Evolutionary conservation across 352 stramenopile species (phyloP).

Genomic region (Phytophthora sansomeana): DNA sequence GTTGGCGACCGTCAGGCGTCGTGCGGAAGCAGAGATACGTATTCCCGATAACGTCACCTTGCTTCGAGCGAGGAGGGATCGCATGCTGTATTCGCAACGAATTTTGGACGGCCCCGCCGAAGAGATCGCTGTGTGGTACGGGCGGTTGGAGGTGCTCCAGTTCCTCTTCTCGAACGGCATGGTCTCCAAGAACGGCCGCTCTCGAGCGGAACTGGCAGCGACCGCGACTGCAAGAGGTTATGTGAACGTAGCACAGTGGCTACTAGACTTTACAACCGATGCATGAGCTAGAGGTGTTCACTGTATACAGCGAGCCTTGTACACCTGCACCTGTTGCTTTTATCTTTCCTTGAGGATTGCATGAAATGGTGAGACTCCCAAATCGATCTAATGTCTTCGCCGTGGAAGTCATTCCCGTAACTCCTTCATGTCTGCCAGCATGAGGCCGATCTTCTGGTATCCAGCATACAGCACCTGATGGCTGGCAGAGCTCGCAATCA

Average conservation of each 20-base stretch:
- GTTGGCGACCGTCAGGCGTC: conserved; percentile 4
- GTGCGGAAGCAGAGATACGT: conserved; percentile 23
- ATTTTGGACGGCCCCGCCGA: conserved; percentile 36
- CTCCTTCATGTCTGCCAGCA: no score
- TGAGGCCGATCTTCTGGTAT: no score
- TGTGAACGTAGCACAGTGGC: conserved; percentile 27
- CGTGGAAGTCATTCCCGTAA: no score
- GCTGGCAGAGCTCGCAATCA: no score
- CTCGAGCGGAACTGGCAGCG: conserved; percentile 27
- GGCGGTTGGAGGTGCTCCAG: conserved; percentile 34
- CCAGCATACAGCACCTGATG: no score
- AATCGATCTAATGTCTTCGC: no score
- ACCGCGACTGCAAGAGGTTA: conserved; percentile 29
- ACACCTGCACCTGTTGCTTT: no score
- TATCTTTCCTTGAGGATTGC: no score
- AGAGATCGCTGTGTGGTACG: conserved; percentile 42
- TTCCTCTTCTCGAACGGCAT: conserved; percentile 40
- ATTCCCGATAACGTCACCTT: conserved; percentile 7
- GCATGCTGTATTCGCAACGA: conserved; percentile 26
- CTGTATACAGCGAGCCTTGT: no score
- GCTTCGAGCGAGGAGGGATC: conserved; percentile 26
- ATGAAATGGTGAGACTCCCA: no score
- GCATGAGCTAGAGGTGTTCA: neutral
- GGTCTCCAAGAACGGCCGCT: conserved; percentile 34
- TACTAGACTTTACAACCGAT: conserved; percentile 29